Percentiles rank a stretch among this genome's conserved stretches.
Evolutionary conservation across 1,284 basidiomycete species (phyloP).

Genomic region (Marasmius tenuissimus): DNA sequence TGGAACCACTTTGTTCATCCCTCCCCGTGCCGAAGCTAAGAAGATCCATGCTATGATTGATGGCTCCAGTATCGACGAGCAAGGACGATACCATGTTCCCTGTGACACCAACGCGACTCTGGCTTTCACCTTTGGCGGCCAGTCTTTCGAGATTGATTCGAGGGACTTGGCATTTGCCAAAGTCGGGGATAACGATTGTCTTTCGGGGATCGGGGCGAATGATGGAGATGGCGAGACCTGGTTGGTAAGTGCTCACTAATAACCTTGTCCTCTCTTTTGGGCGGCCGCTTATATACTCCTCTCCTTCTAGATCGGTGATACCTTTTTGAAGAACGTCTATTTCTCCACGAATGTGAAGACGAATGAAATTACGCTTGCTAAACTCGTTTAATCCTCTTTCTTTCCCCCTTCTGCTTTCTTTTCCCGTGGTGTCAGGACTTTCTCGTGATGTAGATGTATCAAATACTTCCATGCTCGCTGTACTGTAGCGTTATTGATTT

Average conservation of each 20-base stretch:
- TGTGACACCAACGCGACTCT: conserved; percentile 58
- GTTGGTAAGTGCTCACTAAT: conserved; percentile 40
- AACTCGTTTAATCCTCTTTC: not conserved
- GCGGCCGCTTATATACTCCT: not conserved
- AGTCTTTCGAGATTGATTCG: conserved; percentile 50
- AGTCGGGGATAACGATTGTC: conserved; percentile 57
- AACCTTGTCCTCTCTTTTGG: not conserved
- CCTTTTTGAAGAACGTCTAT: conserved; percentile 12
- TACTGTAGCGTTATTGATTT: too few species aligned
- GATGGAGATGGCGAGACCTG: conserved; percentile 52
- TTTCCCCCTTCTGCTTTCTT: not conserved
- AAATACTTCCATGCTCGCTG: too few species aligned
- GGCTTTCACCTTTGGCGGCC: conserved; percentile 59
- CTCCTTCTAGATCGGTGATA: conserved; percentile 1
- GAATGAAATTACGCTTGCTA: conserved; percentile 5
- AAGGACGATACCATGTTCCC: conserved; percentile 62
- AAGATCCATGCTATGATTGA: conserved; percentile 44
- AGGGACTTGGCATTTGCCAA: conserved; percentile 62
- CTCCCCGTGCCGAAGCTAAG: conserved; percentile 47
- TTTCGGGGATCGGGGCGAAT: conserved; percentile 58
- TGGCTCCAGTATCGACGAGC: conserved; percentile 47
- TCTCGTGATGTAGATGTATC: too few species aligned
- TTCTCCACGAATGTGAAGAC: conserved; percentile 7
- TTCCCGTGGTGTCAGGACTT: too few species aligned
- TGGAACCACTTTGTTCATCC: conserved; percentile 53